Evolutionary conservation across 345 rosid species (phyloP).

Genomic region (Ceriops zippeliana): DNA sequence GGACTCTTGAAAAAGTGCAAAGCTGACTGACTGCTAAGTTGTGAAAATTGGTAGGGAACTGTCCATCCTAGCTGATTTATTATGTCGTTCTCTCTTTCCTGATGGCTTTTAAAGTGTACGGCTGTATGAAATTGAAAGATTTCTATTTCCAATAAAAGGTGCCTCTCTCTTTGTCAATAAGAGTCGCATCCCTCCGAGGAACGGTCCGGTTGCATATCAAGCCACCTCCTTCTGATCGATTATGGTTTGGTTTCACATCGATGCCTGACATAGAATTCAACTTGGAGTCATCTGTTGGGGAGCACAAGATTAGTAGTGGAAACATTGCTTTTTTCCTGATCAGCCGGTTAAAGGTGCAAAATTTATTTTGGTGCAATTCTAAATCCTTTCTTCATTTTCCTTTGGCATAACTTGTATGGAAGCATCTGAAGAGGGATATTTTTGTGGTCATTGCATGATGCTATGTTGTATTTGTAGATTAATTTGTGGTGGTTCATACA

Average conservation of each 20-base stretch:
- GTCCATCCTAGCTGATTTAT: neutral
- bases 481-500: no score
- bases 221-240: slow-evolving; percentile 94
- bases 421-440: neutral
- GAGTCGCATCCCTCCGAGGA: slow-evolving; percentile 78
- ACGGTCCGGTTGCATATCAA: slow-evolving; percentile 69
- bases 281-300: slow-evolving; percentile 82
- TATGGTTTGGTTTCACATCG: slow-evolving; percentile 89
- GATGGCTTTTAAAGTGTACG: neutral
- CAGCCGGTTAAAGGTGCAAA: slow-evolving; percentile 71
- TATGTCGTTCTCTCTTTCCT: neutral
- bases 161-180: slow-evolving; percentile 76
- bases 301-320: slow-evolving; percentile 67
- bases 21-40: neutral
- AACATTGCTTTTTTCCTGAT: slow-evolving; percentile 67
- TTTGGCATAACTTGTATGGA: neutral
- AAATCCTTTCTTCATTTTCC: neutral
- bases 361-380: slow-evolving; percentile 3
- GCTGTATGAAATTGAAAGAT: neutral
- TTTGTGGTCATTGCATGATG: no score
- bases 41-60: neutral
- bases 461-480: no score
- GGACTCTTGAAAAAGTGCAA: neutral
- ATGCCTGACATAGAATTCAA: slow-evolving; percentile 81
- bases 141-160: slow-evolving; percentile 46